Evolutionary conservation across 805 yeast genomes (phyloP).

Genomic region (Clavispora fructus): DNA sequence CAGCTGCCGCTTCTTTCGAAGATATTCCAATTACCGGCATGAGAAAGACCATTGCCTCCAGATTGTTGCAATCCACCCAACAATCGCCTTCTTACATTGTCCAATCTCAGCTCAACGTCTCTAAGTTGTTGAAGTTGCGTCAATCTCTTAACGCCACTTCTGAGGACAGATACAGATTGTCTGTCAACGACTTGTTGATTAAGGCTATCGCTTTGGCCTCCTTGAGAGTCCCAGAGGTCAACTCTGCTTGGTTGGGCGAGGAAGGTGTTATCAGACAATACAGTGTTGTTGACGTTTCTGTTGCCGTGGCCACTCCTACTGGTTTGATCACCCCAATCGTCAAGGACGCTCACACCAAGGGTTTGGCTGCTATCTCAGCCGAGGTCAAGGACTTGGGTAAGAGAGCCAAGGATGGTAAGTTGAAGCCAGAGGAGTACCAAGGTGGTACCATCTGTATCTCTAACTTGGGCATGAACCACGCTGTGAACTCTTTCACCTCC

Average conservation of each 20-base stretch:
- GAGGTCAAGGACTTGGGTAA: constrained; percentile 90
- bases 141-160: constrained; percentile 80
- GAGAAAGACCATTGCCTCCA: constrained; percentile 91
- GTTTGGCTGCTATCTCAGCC: constrained; percentile 73
- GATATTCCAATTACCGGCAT: constrained; percentile 85
- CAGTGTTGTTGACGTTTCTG: constrained; percentile 90
- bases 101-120: constrained; percentile 78
- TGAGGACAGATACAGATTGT: constrained; percentile 82
- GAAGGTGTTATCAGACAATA: constrained; percentile 91
- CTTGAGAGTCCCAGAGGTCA: constrained; percentile 86
- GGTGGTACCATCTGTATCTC: constrained; percentile 99
- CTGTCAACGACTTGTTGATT: constrained; percentile 89
- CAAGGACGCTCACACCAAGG: constrained; percentile 80
- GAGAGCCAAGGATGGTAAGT: constrained; percentile 92
- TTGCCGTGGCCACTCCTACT: constrained; percentile 97
- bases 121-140: constrained; percentile 88
- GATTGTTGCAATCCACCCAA: constrained; percentile 82
- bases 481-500: constrained; percentile 89
- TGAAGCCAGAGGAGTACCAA: constrained; percentile 94
- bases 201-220: constrained; percentile 93
- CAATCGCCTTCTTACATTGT: constrained; percentile 90
- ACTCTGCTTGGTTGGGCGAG: constrained; percentile 86
- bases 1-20: constrained; percentile 57
- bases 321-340: constrained; percentile 97
- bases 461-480: constrained; percentile 97